Evolutionary conservation across 768 basidiomycete genomes (phyloP).

Genomic region (Thelephora aurantiotincta): DNA sequence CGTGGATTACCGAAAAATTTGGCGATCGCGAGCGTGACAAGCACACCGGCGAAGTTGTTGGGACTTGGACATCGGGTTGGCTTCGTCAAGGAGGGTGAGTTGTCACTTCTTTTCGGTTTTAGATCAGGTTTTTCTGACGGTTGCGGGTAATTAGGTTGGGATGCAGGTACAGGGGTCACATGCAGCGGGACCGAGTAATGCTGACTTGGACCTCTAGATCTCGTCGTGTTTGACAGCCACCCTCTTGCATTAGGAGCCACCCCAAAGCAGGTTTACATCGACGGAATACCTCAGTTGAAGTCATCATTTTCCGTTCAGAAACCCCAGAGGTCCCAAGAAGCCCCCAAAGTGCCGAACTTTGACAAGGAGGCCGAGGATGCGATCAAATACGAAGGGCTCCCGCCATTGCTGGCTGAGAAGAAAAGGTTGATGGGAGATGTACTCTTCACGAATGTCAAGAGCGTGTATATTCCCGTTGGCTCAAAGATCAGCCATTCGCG

Average conservation of each 20-base stretch:
- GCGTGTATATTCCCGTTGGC: conserved; percentile 26
- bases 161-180: conserved; percentile 35
- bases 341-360: conserved; percentile 45
- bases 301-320: conserved; percentile 37
- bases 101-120: background rate
- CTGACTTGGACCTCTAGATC: conserved; percentile 25
- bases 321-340: conserved; percentile 34
- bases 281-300: conserved; percentile 62
- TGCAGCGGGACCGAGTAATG: background rate
- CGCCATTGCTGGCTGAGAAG: conserved; percentile 37
- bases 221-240: conserved; percentile 68
- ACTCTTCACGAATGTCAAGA: conserved; percentile 52
- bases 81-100: conserved; percentile 38
- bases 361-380: conserved; percentile 39
- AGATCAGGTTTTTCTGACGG: background rate
- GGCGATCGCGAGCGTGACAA: conserved; percentile 57
- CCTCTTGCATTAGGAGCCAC: conserved; percentile 68
- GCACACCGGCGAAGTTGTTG: conserved; percentile 53
- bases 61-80: conserved; percentile 72
- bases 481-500: background rate
- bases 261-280: conserved; percentile 72
- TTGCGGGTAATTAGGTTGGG: conserved; percentile 32
- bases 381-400: conserved; percentile 47
- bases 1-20: conserved; percentile 54
- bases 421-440: conserved; percentile 21